A percentile compares a stretch with the other conserved stretches of the same genome.
Conservation (phyloP, 331 rosid genomes). For the Erythrophleum ivorense region DNA sequence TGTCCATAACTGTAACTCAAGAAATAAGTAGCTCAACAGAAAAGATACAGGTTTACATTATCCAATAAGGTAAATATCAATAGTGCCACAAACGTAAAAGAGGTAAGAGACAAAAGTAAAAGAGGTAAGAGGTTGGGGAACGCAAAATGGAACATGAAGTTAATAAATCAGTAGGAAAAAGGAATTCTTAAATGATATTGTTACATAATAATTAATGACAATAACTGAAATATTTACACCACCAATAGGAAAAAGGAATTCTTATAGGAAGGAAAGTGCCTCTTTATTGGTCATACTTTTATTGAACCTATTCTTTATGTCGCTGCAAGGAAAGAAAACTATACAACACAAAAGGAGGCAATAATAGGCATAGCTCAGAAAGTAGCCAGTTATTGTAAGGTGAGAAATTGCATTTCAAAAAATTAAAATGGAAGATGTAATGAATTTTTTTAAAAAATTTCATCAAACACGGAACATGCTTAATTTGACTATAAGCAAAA, state of each 20-base stretch:
- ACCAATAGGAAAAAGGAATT: slow-evolving; percentile 11
- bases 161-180: too few species aligned
- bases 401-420: slow-evolving; percentile 11
- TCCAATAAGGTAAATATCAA: slow-evolving; percentile 3
- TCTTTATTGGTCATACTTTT: not conserved
- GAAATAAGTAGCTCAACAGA: slow-evolving; percentile 8
- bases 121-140: too few species aligned
- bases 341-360: slow-evolving; percentile 18
- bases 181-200: not conserved
- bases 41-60: not conserved
- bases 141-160: too few species aligned
- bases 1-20: slow-evolving; percentile 60
- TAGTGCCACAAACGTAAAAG: not conserved
- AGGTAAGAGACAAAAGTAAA: too few species aligned
- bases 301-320: slow-evolving; percentile 18
- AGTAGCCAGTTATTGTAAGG: slow-evolving; percentile 4
- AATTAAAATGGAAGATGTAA: slow-evolving; percentile 11
- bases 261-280: not conserved
- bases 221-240: slow-evolving; percentile 1
- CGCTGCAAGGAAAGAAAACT: not conserved
- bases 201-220: not conserved
- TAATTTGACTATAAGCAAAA: slow-evolving; percentile 10
- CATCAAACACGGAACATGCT: slow-evolving; percentile 4
- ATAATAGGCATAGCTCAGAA: not conserved
- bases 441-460: not conserved